phyloP scores from a whole-genome alignment of 352 stramenopile species.

The Stramenopiles sp. region DNA sequence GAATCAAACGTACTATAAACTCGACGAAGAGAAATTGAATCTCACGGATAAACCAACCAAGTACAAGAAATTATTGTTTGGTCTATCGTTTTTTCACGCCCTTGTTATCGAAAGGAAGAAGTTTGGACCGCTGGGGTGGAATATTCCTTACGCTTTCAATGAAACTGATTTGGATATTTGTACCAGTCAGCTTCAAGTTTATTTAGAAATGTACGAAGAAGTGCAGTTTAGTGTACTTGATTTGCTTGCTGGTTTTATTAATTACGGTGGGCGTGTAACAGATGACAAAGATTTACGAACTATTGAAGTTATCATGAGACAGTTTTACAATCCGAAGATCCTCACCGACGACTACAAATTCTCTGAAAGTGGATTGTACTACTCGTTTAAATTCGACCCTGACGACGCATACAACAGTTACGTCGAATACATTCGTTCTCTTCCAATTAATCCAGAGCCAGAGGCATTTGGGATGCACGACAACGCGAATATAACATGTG shows the following conservation, averaged over 20 bases:
- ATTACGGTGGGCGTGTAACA: conserved; percentile 76
- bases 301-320: conserved; percentile 61
- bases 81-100: conserved; percentile 38
- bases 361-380: conserved; percentile 57
- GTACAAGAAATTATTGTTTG: conserved; percentile 46
- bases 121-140: conserved; percentile 22
- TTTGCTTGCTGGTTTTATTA: conserved; percentile 77
- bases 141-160: conserved; percentile 54
- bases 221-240: conserved; percentile 64
- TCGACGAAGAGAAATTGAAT: conserved; percentile 48
- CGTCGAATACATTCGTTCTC: conserved; percentile 70
- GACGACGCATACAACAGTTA: conserved; percentile 51
- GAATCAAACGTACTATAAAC: conserved; percentile 45
- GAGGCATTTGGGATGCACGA: conserved; percentile 84
- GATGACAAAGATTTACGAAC: conserved; percentile 78
- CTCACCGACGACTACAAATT: conserved; percentile 45
- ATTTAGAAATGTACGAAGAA: conserved; percentile 55
- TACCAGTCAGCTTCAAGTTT: conserved; percentile 51
- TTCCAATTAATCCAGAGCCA: conserved; percentile 65
- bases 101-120: conserved; percentile 24
- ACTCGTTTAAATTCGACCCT: conserved; percentile 43
- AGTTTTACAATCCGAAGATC: conserved; percentile 58
- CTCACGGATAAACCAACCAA: conserved; percentile 31
- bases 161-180: conserved; percentile 77
- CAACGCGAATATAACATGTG: conserved; percentile 72